A percentile compares a stretch with the other conserved stretches of the same genome.
Conservation (phyloP, 1,284 basidiomycete species). For the Fomitopsis pinicola region DNA sequence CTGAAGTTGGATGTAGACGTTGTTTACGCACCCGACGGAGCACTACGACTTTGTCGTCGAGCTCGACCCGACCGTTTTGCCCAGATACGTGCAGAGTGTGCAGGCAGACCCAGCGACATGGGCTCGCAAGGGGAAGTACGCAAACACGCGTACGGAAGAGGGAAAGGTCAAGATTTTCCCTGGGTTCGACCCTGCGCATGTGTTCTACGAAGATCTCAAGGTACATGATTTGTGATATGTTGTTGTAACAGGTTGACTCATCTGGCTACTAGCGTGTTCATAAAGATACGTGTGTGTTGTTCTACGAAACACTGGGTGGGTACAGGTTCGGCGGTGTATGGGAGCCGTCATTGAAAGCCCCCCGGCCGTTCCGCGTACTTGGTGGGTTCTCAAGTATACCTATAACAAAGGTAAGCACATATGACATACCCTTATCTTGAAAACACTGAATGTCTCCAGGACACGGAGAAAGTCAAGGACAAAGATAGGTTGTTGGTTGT, state of each 20-base stretch:
- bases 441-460: slow-evolving; percentile 5
- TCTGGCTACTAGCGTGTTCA: slow-evolving; percentile 55
- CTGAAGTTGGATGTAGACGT: slow-evolving; percentile 39
- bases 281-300: slow-evolving; percentile 77
- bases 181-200: slow-evolving; percentile 80
- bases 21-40: slow-evolving; percentile 81
- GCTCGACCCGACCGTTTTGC: slow-evolving; percentile 60
- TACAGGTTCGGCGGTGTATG: slow-evolving; percentile 80
- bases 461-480: slow-evolving; percentile 30
- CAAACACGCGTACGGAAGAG: slow-evolving; percentile 32
- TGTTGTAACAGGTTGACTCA: neutral
- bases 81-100: slow-evolving; percentile 75
- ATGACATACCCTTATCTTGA: neutral
- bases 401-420: slow-evolving; percentile 26
- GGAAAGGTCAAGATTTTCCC: slow-evolving; percentile 38
- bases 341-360: slow-evolving; percentile 65
- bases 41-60: slow-evolving; percentile 88
- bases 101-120: slow-evolving; percentile 42
- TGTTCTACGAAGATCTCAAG: slow-evolving; percentile 69
- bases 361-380: slow-evolving; percentile 75
- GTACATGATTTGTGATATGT: slow-evolving; percentile 30
- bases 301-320: slow-evolving; percentile 85
- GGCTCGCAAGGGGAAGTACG: slow-evolving; percentile 43
- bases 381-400: slow-evolving; percentile 76
- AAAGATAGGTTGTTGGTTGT: slow-evolving; percentile 63